These are phyloP conservation scores for Carex littledalei DNA, from an alignment of 176 grass and related monocot genomes.

Conservation along the genomic window DNA sequence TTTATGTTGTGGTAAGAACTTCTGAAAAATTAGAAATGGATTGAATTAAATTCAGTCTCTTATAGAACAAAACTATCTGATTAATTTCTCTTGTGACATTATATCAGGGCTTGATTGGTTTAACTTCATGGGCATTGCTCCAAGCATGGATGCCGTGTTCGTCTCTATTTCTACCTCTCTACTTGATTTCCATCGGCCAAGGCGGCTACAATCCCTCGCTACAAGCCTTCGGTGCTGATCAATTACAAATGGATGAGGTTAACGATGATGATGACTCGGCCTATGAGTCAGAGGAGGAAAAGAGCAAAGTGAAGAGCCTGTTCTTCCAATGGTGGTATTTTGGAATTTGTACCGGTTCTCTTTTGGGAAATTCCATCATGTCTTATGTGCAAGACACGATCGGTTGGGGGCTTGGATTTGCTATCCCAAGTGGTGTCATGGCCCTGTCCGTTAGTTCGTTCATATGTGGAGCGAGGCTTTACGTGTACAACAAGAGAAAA, in stretches of 20 bases:
- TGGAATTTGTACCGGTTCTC: conserved; percentile 76
- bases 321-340: conserved; percentile 99
- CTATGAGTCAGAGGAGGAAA: conserved; percentile 30
- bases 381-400: conserved; percentile 77
- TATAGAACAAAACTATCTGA: neutral
- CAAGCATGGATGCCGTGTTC: conserved; percentile 52
- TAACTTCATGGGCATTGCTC: conserved; percentile 65
- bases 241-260: conserved; percentile 42
- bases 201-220: conserved; percentile 74
- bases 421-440: conserved; percentile 68
- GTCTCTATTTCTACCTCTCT: conserved; percentile 75
- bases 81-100: neutral
- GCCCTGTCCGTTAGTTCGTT: conserved; percentile 52
- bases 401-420: conserved; percentile 78
- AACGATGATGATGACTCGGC: conserved; percentile 9
- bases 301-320: conserved; percentile 49
- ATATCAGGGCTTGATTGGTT: conserved; percentile 46
- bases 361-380: conserved; percentile 77
- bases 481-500: conserved; percentile 36
- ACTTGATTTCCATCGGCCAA: conserved; percentile 77
- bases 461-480: conserved; percentile 48
- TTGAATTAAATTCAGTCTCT: neutral
- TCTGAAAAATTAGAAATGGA: neutral
- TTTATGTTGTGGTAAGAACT: conserved; percentile 68
- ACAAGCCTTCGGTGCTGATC: conserved; percentile 89